Conservation (phyloP, 1,284 basidiomycete genomes). For the Ustilago sp. region DNA sequence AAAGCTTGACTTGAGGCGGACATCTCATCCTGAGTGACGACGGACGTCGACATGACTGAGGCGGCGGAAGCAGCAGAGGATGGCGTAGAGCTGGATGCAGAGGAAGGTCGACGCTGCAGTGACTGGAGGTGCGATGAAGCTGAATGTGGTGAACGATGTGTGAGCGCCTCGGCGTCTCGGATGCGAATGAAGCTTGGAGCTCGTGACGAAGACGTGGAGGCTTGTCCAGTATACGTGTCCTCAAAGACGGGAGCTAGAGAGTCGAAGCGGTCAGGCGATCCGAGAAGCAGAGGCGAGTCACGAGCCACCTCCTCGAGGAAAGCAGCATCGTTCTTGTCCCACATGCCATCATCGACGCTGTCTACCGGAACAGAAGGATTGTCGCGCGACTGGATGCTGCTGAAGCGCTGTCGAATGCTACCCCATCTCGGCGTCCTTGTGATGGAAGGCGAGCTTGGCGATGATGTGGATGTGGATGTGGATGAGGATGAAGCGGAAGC, state of each 20-base stretch:
- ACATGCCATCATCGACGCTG: constrained; percentile 44
- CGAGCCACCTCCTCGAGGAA: constrained; percentile 49
- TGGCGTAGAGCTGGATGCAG: constrained; percentile 10
- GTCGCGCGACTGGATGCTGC: constrained; percentile 37
- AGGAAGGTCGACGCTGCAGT: constrained; percentile 7
- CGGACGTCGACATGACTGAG: constrained; percentile 14
- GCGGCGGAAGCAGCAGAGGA: constrained; percentile 19
- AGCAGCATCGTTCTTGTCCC: constrained; percentile 54
- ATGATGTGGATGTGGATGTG: constrained; percentile 8
- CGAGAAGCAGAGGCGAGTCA: constrained; percentile 22
- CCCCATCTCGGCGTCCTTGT: constrained; percentile 36
- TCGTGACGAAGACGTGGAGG: constrained; percentile 16
- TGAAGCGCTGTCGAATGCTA: constrained; percentile 47
- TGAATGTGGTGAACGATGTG: not conserved
- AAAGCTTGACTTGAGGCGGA: constrained; percentile 5
- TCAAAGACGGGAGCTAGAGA: constrained; percentile 18
- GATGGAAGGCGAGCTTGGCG: constrained; percentile 13
- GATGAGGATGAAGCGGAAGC: not conserved
- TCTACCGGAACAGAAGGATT: constrained; percentile 19
- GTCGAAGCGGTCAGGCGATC: constrained; percentile 21
- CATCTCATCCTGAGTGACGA: constrained; percentile 10
- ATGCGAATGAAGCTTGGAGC: constrained; percentile 6
- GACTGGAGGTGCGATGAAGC: constrained; percentile 5
- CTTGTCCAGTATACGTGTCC: constrained; percentile 2
- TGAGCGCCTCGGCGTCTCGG: not conserved